Conservation (phyloP, 2,329 filamentous ascomycete species). For the Whalleya microplaca region DNA sequence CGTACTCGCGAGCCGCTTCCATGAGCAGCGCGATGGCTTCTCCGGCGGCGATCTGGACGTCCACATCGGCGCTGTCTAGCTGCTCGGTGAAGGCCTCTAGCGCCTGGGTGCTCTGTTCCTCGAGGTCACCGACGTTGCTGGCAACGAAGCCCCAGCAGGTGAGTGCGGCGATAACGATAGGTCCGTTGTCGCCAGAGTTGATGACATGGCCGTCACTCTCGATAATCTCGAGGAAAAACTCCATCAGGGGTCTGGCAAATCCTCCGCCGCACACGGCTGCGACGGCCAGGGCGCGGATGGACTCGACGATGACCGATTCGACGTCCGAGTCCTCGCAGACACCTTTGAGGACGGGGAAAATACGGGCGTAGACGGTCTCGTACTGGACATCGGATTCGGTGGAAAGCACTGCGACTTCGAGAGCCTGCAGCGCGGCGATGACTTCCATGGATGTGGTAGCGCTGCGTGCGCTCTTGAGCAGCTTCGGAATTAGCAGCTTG, state of each 20-base stretch:
- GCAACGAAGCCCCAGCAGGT: constrained; percentile 81
- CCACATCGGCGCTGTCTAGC: constrained; percentile 72
- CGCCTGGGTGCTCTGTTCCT: constrained; percentile 70
- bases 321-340: constrained; percentile 70
- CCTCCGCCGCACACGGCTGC: constrained; percentile 77
- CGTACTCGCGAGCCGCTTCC: constrained; percentile 64
- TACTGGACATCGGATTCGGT: constrained; percentile 62
- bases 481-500: constrained; percentile 64
- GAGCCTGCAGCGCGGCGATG: constrained; percentile 70
- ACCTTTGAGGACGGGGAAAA: constrained; percentile 61
- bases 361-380: constrained; percentile 59
- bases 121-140: constrained; percentile 75
- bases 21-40: constrained; percentile 83
- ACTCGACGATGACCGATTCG: constrained; percentile 65
- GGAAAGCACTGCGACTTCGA: constrained; percentile 72
- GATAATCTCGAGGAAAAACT: constrained; percentile 75
- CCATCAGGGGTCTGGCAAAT: constrained; percentile 71
- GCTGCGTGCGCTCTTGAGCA: constrained; percentile 71
- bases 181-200: constrained; percentile 70
- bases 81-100: constrained; percentile 85
- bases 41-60: constrained; percentile 77
- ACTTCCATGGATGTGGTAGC: constrained; percentile 72
- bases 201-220: constrained; percentile 77
- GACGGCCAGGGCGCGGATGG: constrained; percentile 75
- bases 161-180: constrained; percentile 74